Percentiles rank a stretch among this genome's conserved stretches.
These are phyloP conservation scores for Laguncularia racemosa DNA, from an alignment of 345 rosid species.

Conservation along the genomic window DNA sequence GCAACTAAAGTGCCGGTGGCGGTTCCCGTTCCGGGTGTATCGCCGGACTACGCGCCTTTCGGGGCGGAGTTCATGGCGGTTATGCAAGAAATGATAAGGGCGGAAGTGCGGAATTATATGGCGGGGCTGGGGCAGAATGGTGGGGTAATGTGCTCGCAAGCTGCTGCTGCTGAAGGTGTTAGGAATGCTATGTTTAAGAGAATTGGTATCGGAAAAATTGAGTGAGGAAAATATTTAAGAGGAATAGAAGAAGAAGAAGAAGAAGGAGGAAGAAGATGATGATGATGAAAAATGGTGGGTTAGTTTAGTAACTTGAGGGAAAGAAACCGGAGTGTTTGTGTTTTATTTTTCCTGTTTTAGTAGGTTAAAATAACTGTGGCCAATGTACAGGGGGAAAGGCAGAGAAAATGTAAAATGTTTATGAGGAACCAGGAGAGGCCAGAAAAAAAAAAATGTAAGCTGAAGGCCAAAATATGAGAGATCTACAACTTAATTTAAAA, in stretches of 20 bases:
- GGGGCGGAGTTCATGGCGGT: constrained; percentile 64
- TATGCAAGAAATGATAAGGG: constrained; percentile 90
- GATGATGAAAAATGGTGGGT: too few species aligned
- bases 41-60: constrained; percentile 38
- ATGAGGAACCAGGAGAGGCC: too few species aligned
- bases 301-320: too few species aligned
- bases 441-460: too few species aligned
- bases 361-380: constrained; percentile 41
- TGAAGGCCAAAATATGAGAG: neutral
- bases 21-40: constrained; percentile 1
- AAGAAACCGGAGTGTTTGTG: constrained; percentile 12
- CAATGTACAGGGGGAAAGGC: constrained; percentile 43
- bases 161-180: constrained; percentile 45
- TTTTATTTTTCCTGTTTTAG: constrained; percentile 21
- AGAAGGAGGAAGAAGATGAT: neutral
- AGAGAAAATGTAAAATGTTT: constrained; percentile 1
- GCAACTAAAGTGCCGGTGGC: constrained; percentile 13
- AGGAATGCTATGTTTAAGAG: constrained; percentile 49
- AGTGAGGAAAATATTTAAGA: constrained; percentile 16
- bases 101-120: constrained; percentile 84
- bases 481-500: too few species aligned
- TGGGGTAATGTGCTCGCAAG: constrained; percentile 43
- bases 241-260: neutral
- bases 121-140: constrained; percentile 41
- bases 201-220: constrained; percentile 49